These are phyloP conservation scores for Vachellia collinsii DNA, from an alignment of 306 rosid genomes.

Conservation along the genomic window DNA sequence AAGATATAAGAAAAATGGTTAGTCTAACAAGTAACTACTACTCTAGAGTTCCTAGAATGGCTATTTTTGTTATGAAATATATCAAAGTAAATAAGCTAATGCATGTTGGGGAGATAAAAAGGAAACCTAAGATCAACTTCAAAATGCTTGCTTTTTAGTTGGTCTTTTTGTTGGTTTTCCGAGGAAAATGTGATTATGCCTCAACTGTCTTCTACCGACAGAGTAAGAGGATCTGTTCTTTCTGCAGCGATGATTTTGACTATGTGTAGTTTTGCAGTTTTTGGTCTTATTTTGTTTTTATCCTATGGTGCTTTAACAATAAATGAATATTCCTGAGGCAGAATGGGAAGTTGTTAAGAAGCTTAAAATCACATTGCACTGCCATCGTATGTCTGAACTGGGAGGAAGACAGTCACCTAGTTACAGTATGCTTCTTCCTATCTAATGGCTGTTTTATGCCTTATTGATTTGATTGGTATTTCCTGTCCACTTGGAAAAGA, in stretches of 20 bases:
- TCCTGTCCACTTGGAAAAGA: conserved; percentile 21
- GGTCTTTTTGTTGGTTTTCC: conserved; percentile 14
- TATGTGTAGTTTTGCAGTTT: conserved; percentile 16
- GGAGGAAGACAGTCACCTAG: conserved; percentile 78
- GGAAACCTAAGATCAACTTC: neutral
- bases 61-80: conserved; percentile 17
- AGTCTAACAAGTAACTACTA: conserved; percentile 23
- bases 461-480: conserved; percentile 26
- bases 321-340: conserved; percentile 44
- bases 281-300: conserved; percentile 28
- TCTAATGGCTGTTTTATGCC: conserved; percentile 32
- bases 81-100: conserved; percentile 9
- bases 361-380: conserved; percentile 74
- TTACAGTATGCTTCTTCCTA: conserved; percentile 51
- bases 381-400: conserved; percentile 85
- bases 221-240: conserved; percentile 24
- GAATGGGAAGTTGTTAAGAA: conserved; percentile 87
- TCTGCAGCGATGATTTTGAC: conserved; percentile 7
- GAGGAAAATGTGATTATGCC: conserved; percentile 24
- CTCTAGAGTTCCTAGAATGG: conserved; percentile 2
- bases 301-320: conserved; percentile 26
- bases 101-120: too few relatives aligned
- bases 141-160: conserved; percentile 28
- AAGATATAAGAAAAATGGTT: conserved; percentile 24
- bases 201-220: conserved; percentile 21